These are phyloP conservation scores for Teratosphaeria destructans DNA, from an alignment of 2,329 filamentous ascomycete species.

Conservation along the genomic window DNA sequence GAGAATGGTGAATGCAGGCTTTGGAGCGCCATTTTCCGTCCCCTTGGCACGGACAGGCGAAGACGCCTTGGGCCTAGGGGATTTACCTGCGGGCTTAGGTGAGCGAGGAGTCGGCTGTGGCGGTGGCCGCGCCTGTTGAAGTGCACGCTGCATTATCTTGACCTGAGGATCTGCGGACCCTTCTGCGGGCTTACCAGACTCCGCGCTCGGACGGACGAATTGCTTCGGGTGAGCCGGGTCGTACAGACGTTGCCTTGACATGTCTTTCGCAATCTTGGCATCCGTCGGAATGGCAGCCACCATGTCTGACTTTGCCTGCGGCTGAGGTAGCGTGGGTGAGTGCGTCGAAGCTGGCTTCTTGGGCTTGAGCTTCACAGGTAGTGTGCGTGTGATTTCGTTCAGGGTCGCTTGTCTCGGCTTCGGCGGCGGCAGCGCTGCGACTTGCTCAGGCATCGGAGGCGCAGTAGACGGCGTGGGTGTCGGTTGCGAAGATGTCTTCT, in stretches of 20 bases:
- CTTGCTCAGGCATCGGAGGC: constrained; percentile 2
- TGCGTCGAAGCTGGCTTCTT: constrained; percentile 5
- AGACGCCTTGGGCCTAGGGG: constrained; percentile 5
- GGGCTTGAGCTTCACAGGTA: constrained; percentile 15
- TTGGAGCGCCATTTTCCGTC: constrained; percentile 7
- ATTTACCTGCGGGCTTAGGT: constrained; percentile 1
- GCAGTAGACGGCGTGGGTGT: neutral
- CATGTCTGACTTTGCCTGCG: neutral
- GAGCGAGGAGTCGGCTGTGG: neutral
- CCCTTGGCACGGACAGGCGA: neutral
- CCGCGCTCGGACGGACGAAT: constrained; percentile 3
- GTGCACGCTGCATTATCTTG: constrained; percentile 11
- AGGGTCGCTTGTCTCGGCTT: constrained; percentile 13
- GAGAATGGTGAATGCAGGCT: constrained; percentile 21
- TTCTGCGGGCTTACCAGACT: constrained; percentile 7
- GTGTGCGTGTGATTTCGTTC: constrained; percentile 24
- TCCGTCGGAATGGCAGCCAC: neutral
- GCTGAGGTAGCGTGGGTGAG: neutral
- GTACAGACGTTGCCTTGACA: constrained; percentile 12
- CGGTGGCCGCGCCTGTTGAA: constrained; percentile 2
- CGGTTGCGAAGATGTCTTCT: constrained; percentile 8
- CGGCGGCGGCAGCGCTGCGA: neutral
- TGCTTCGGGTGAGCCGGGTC: constrained; percentile 13
- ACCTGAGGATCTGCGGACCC: constrained; percentile 2
- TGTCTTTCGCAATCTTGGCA: constrained; percentile 3